Evolutionary conservation across 805 yeast genomes (phyloP).

Genomic region (Candida odintsovae): DNA sequence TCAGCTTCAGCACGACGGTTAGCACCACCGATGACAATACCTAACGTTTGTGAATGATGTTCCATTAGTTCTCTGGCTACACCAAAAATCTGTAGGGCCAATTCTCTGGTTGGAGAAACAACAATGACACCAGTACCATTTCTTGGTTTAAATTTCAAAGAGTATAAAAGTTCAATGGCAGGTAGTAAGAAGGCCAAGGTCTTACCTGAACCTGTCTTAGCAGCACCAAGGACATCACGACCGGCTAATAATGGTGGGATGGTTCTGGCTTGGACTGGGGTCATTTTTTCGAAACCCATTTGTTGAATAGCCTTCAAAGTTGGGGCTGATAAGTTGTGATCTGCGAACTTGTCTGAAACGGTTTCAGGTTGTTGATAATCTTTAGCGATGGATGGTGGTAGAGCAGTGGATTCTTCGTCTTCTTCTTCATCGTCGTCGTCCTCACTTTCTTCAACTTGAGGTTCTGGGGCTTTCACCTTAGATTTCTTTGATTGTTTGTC

Average conservation of each 20-base stretch:
- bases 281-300: constrained; percentile 92
- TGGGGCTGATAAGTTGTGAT: constrained; percentile 68
- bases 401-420: constrained; percentile 15
- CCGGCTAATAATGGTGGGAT: constrained; percentile 97
- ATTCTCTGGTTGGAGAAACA: constrained; percentile 95
- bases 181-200: constrained; percentile 94
- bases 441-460: constrained; percentile 12
- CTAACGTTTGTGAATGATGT: constrained; percentile 79
- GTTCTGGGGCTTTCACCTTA: constrained; percentile 19
- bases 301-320: constrained; percentile 74
- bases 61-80: constrained; percentile 94
- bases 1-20: constrained; percentile 97
- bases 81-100: constrained; percentile 95
- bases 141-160: constrained; percentile 92
- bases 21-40: constrained; percentile 97
- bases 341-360: constrained; percentile 32
- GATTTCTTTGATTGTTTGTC: constrained; percentile 13
- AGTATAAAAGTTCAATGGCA: constrained; percentile 86
- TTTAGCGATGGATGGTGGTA: constrained; percentile 1
- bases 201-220: constrained; percentile 98
- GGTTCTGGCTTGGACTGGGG: constrained; percentile 91
- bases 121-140: constrained; percentile 97
- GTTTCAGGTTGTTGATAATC: constrained; percentile 10
- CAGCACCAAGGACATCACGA: constrained; percentile 97
- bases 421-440: constrained; percentile 16